phyloP scores from a whole-genome alignment of 2,329 filamentous ascomycete species.

The Verticillium nonalfalfae region DNA sequence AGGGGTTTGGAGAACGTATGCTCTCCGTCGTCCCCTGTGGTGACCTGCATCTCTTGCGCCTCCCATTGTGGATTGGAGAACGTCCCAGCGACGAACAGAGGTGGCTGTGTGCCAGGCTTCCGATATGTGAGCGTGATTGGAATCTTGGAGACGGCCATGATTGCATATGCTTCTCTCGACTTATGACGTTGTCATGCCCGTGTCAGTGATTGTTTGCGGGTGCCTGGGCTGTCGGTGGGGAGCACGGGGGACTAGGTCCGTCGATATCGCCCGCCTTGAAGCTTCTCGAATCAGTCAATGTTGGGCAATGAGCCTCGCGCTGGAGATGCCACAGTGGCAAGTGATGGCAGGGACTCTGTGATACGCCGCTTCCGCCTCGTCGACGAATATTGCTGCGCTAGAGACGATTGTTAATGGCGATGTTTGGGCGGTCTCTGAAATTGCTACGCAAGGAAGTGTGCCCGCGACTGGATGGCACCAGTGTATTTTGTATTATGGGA shows the following conservation, averaged over 20 bases:
- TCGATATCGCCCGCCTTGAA: neutral
- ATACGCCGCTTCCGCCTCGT: no score
- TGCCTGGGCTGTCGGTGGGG: neutral
- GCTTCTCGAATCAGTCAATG: neutral
- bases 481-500: neutral
- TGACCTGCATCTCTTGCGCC: slow-evolving; percentile 57
- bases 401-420: neutral
- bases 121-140: slow-evolving; percentile 55
- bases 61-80: slow-evolving; percentile 64
- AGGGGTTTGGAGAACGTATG: slow-evolving; percentile 53
- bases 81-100: slow-evolving; percentile 64
- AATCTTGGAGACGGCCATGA: slow-evolving; percentile 29
- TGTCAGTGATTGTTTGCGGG: neutral
- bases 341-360: no score
- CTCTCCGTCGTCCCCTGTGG: slow-evolving; percentile 43
- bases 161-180: neutral
- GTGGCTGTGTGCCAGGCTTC: slow-evolving; percentile 53
- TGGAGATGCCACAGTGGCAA: no score
- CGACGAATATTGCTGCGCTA: neutral
- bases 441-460: neutral
- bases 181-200: neutral
- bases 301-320: neutral
- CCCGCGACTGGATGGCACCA: neutral
- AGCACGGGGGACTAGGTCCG: no score
- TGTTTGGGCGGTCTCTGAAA: neutral